Evolutionary conservation across 805 yeast genomes (phyloP).

Genomic region (Candida lessepsii): DNA sequence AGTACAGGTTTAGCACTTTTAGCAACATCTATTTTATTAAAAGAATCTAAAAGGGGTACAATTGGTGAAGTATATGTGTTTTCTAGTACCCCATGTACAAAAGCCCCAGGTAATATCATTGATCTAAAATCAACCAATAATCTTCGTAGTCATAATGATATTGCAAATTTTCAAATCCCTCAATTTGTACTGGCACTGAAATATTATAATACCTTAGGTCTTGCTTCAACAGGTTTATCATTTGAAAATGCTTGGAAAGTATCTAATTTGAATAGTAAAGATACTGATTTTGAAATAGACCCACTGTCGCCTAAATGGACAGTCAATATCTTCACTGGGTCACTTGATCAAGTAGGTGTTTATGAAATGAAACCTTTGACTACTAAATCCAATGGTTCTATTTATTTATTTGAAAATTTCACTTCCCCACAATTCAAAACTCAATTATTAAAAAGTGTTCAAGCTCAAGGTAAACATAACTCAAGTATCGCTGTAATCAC

Average conservation of each 20-base stretch:
- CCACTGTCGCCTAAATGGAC: slow-evolving; percentile 25
- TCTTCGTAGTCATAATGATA: slow-evolving; percentile 38
- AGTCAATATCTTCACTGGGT: slow-evolving; percentile 34
- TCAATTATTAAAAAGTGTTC: slow-evolving; percentile 1
- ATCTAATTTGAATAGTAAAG: slow-evolving; percentile 18
- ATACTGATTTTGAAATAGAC: slow-evolving; percentile 22
- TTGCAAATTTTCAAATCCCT: slow-evolving; percentile 28
- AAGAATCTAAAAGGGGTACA: slow-evolving; percentile 20
- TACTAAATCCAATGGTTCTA: slow-evolving; percentile 31
- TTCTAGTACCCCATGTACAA: slow-evolving; percentile 39
- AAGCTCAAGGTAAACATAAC: slow-evolving; percentile 6
- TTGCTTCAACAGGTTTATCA: slow-evolving; percentile 29
- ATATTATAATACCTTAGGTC: slow-evolving; percentile 28
- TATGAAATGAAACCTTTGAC: slow-evolving; percentile 41
- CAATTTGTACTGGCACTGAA: slow-evolving; percentile 24
- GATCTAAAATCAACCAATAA: slow-evolving; percentile 9
- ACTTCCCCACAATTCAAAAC: slow-evolving; percentile 16
- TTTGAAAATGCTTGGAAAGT: slow-evolving; percentile 18
- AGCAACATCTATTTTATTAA: slow-evolving; percentile 21
- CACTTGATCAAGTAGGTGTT: slow-evolving; percentile 42
- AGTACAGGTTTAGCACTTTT: slow-evolving; percentile 36
- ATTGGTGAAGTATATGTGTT: slow-evolving; percentile 30
- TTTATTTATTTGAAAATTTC: slow-evolving; percentile 32
- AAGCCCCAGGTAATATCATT: slow-evolving; percentile 35
- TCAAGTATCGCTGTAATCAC: slow-evolving; percentile 26